Evolutionary conservation across 139 green algal species (phyloP), one percentile per base, ranked within the genome.

Genomic region (Zygnema cylindricum): DNA sequence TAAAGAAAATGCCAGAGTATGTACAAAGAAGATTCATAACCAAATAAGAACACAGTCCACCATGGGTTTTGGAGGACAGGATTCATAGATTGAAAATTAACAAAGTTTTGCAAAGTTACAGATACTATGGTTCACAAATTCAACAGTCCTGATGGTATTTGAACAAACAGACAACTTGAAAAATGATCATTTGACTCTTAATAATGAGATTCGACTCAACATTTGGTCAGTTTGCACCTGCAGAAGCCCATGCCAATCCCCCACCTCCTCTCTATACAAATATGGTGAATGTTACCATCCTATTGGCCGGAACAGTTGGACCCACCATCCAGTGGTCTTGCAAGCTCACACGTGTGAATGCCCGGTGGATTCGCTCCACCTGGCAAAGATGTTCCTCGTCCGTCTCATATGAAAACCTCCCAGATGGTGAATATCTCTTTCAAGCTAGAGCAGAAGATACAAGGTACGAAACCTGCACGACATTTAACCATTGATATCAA

Each of bases 381-480:
- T 32, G 35, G 30, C 22, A 86, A 41, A 41, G 1, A 7, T 22
- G 30, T 83, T 49, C 43, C n/a, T 40, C n/a, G 78, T 21, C 82
- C 54, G 54, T 7, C 23, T 81, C 33, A 55, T 41, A 41, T 30
- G 11, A 39, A 41, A 55, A 43, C 43, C 11, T 79, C 7, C 71
- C 71, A 16, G 43, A 87, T 7, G 82, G n/a, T 32, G 43, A 69
- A 41, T 87, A 87, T 55, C 32, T 43, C 11, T 87, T 87, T 42
- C 77, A 43, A n/a, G 82, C 55, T 0, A 69, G 77, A 40, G n/a
- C 49, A 2, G 22, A 73, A 43, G 82, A 82, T 21, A 40, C n/a
- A 7, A 82, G 39, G 79, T 86, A 69, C 3, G 41, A 39, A 2
- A 73, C 77, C n/a, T 69, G 30, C 30, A 11, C 2, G 21, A 43